A percentile compares a stretch with the other conserved stretches of the same genome.
phyloP scores from a whole-genome alignment of 805 yeast genomes.

The Lipomyces kockii region DNA sequence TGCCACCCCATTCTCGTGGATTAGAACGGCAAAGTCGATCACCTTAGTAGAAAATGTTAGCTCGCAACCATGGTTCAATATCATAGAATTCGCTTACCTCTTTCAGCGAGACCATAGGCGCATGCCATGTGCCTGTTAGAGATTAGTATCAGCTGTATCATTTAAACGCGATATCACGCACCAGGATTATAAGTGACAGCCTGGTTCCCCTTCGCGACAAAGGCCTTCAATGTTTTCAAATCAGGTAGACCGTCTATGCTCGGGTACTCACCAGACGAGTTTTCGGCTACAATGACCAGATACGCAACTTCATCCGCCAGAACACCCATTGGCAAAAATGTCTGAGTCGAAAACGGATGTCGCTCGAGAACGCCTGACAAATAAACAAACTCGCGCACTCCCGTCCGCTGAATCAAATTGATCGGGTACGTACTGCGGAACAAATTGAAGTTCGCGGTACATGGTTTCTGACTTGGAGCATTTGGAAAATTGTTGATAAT shows the following conservation, averaged over 20 bases:
- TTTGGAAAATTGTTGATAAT: constrained; percentile 56
- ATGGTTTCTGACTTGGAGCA: constrained; percentile 54
- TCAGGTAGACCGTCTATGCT: constrained; percentile 61
- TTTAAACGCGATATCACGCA: background rate
- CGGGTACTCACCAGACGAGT: constrained; percentile 45
- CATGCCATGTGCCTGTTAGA: constrained; percentile 78
- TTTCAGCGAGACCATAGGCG: constrained; percentile 89
- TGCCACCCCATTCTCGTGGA: constrained; percentile 79
- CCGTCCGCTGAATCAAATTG: constrained; percentile 53
- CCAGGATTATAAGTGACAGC: constrained; percentile 63
- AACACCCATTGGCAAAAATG: constrained; percentile 89
- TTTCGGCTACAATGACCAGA: constrained; percentile 78
- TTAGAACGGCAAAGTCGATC: constrained; percentile 85
- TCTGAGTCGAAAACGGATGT: constrained; percentile 87
- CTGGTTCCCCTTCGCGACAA: constrained; percentile 78
- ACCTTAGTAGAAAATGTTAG: constrained; percentile 33
- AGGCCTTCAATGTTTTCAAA: constrained; percentile 63
- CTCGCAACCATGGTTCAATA: background rate
- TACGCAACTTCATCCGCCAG: constrained; percentile 56
- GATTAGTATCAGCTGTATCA: background rate
- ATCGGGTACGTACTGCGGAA: constrained; percentile 80
- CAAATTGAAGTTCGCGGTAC: constrained; percentile 77
- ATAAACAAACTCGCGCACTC: constrained; percentile 44
- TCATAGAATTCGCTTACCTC: constrained; percentile 40
- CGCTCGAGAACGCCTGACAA: constrained; percentile 76